Evolutionary conservation across 129 eudicot genomes (phyloP), one percentile per base, ranked within the genome.

Genomic region (Sambucus nigra): DNA sequence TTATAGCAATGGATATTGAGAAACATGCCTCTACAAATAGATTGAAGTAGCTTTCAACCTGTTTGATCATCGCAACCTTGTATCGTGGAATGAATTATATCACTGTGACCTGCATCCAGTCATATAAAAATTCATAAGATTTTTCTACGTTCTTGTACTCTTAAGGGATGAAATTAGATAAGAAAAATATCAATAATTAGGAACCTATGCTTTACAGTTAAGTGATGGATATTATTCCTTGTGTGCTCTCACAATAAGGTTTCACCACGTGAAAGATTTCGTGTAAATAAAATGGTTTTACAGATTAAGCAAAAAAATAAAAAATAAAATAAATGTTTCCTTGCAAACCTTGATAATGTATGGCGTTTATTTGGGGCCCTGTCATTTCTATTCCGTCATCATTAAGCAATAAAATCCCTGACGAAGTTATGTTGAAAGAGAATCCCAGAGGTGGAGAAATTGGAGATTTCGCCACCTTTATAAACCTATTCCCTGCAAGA

Each of bases 391-490:
- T 65, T 31, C 96, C 94, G 6, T 59, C 81, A 59, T 87, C 89
- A 56, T 72, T 66, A 55, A 80, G 80, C 76, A 87, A 77, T 16
- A 38, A 29, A 49, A 87, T 83, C 31, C 96, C 96, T 3, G 70
- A 49, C 53, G 94, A 61, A 51, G 73, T 69, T 49, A 87, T 74
- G 38, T 58, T 63, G 56, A 79, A 87, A 44, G 75, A 76, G 49
- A 87, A 87, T 28, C 80, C 79, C 57, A 83, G 56, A 63, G 94
- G 87, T 29, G 96, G 94, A 17, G 94, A 87, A 55, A 80, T 74
- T 45, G 94, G 92, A 65, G 96, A 87, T 65, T 87, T 87, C 46
- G 96, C 89, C 63, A 87, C 67, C 74, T 87, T 87, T 72, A 87
- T 82, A 69, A 71, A 80, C 54, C 89, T 74, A 25, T 74, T 71